phyloP scores from a whole-genome alignment of 768 basidiomycete species.

The Cyclocybe aegerita region DNA sequence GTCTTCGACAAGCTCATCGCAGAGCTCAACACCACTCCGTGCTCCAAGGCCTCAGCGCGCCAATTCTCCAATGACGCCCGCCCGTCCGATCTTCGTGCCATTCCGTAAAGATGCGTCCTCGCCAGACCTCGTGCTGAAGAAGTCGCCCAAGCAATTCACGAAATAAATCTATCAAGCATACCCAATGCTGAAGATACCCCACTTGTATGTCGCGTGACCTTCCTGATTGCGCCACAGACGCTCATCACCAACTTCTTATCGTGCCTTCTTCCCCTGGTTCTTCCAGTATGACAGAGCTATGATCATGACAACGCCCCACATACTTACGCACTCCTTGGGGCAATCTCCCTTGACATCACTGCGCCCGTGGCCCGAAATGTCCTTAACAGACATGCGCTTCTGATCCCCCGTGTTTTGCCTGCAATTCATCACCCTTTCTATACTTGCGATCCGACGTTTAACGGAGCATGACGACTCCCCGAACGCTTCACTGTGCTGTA shows the following conservation, averaged over 20 bases:
- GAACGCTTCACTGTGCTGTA: no score
- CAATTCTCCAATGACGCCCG: slow-evolving; percentile 15
- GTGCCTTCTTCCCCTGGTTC: background rate
- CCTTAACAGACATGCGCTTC: no score
- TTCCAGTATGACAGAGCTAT: no score
- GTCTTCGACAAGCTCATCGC: slow-evolving; percentile 18
- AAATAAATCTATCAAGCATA: slow-evolving; percentile 4
- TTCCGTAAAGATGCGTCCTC: slow-evolving; percentile 54
- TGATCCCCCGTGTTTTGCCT: no score
- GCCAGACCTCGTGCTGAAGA: slow-evolving; percentile 51
- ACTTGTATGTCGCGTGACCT: background rate
- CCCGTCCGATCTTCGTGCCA: slow-evolving; percentile 47
- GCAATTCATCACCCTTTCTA: no score
- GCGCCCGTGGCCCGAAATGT: no score
- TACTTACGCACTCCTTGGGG: no score
- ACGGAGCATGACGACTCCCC: no score
- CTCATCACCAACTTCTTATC: background rate
- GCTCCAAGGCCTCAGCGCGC: slow-evolving; percentile 28
- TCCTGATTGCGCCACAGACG: background rate
- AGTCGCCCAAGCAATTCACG: slow-evolving; percentile 12
- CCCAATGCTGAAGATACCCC: slow-evolving; percentile 5
- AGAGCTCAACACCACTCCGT: slow-evolving; percentile 5
- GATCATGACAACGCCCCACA: no score
- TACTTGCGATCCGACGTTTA: no score
- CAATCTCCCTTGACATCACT: no score